These are phyloP conservation scores for Apiotrichum gracile DNA, from an alignment of 1,284 basidiomycete species.

Conservation along the genomic window DNA sequence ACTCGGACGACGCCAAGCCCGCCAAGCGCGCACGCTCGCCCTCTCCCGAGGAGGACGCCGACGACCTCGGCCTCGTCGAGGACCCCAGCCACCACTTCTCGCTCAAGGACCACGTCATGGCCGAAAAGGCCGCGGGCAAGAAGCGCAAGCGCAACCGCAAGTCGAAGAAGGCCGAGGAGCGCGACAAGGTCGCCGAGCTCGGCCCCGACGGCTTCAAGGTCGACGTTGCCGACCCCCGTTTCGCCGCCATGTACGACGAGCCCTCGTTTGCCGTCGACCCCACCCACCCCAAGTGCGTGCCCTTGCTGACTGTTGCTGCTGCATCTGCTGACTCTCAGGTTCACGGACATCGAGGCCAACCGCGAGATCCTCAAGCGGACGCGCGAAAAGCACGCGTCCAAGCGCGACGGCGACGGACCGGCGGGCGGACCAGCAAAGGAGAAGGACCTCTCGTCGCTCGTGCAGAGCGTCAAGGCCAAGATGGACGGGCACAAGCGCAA, in stretches of 20 bases:
- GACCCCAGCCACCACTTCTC: slow-evolving; percentile 60
- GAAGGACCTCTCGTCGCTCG: slow-evolving; percentile 59
- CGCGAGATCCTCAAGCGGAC: slow-evolving; percentile 59
- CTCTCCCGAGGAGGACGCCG: neutral
- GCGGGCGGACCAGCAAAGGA: slow-evolving; percentile 24
- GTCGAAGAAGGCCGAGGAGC: slow-evolving; percentile 53
- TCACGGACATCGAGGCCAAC: slow-evolving; percentile 87
- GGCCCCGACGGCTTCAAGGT: slow-evolving; percentile 62
- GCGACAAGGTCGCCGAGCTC: slow-evolving; percentile 53
- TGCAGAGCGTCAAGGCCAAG: slow-evolving; percentile 81
- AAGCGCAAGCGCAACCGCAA: slow-evolving; percentile 54
- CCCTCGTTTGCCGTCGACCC: slow-evolving; percentile 93
- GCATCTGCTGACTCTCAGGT: slow-evolving; percentile 51
- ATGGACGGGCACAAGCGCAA: slow-evolving; percentile 23
- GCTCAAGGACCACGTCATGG: slow-evolving; percentile 80
- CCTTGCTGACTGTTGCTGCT: slow-evolving; percentile 1
- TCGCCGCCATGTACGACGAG: slow-evolving; percentile 81
- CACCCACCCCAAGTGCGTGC: slow-evolving; percentile 79
- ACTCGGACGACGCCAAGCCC: slow-evolving; percentile 40
- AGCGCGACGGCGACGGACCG: slow-evolving; percentile 11
- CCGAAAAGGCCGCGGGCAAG: slow-evolving; percentile 61
- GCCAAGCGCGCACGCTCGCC: neutral
- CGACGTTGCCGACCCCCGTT: slow-evolving; percentile 81
- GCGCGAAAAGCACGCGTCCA: slow-evolving; percentile 24
- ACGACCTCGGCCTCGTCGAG: slow-evolving; percentile 10